phyloP scores from a whole-genome alignment of 305 asterid genomes.

The Fraxinus sp. region DNA sequence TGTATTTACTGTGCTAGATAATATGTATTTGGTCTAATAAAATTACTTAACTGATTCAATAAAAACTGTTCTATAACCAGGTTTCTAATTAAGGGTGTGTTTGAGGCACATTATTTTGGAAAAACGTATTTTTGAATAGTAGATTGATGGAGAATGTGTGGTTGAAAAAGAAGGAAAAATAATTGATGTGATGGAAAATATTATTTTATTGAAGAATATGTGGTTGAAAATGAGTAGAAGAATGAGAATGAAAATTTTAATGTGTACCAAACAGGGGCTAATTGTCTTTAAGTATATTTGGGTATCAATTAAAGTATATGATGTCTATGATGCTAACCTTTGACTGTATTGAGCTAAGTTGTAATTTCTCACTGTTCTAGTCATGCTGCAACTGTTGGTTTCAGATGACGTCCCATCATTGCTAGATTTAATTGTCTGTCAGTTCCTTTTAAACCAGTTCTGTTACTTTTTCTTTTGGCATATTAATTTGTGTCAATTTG shows the following conservation, averaged over 20 bases:
- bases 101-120: no score
- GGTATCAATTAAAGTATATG: neutral
- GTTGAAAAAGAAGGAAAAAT: no score
- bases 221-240: no score
- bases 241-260: no score
- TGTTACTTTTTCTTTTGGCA: neutral
- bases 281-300: neutral
- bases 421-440: neutral
- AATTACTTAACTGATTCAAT: neutral
- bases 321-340: neutral
- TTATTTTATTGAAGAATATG: no score
- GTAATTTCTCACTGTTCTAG: neutral
- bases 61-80: conserved; percentile 9
- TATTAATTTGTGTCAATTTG: neutral
- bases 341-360: neutral
- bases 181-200: no score
- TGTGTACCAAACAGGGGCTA: no score
- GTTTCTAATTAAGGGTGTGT: neutral
- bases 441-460: neutral
- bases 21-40: neutral
- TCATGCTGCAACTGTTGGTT: neutral
- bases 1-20: neutral
- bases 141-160: no score
- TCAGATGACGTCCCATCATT: neutral
- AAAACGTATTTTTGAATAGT: no score